These are phyloP conservation scores for Fusarium anguioides DNA, from an alignment of 2,329 filamentous ascomycete species.

Conservation along the genomic window DNA sequence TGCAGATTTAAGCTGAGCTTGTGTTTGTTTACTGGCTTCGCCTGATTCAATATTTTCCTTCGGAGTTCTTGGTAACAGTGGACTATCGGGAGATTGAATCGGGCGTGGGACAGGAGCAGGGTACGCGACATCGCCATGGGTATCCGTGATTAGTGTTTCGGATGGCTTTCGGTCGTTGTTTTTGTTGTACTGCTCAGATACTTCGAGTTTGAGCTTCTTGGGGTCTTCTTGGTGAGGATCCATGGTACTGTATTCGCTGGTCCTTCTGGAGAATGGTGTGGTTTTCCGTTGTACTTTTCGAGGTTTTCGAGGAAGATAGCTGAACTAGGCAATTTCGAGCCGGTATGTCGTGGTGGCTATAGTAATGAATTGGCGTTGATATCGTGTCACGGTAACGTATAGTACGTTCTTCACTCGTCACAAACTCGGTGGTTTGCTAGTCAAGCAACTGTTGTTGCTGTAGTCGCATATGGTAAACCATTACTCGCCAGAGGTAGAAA, in stretches of 20 bases:
- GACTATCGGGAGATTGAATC: slow-evolving; percentile 27
- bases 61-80: slow-evolving; percentile 16
- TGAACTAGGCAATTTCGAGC: neutral
- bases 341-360: neutral
- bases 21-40: neutral
- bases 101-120: slow-evolving; percentile 25
- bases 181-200: slow-evolving; percentile 17
- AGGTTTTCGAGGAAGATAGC: neutral
- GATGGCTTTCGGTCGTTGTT: slow-evolving; percentile 2
- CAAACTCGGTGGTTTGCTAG: neutral
- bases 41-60: neutral
- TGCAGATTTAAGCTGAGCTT: slow-evolving; percentile 9
- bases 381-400: slow-evolving; percentile 6
- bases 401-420: neutral
- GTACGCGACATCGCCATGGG: slow-evolving; percentile 26
- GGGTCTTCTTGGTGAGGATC: slow-evolving; percentile 11
- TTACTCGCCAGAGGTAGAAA: neutral
- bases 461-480: neutral
- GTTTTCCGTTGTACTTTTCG: neutral
- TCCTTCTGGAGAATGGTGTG: neutral
- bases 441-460: slow-evolving; percentile 4
- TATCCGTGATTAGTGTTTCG: slow-evolving; percentile 22
- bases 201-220: slow-evolving; percentile 22
- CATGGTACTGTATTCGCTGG: slow-evolving; percentile 11
- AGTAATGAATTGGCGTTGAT: neutral